Evolutionary conservation across 2,329 filamentous ascomycete species (phyloP), one percentile per base, ranked within the genome.

Genomic region (Mycosphaerella sp.): DNA sequence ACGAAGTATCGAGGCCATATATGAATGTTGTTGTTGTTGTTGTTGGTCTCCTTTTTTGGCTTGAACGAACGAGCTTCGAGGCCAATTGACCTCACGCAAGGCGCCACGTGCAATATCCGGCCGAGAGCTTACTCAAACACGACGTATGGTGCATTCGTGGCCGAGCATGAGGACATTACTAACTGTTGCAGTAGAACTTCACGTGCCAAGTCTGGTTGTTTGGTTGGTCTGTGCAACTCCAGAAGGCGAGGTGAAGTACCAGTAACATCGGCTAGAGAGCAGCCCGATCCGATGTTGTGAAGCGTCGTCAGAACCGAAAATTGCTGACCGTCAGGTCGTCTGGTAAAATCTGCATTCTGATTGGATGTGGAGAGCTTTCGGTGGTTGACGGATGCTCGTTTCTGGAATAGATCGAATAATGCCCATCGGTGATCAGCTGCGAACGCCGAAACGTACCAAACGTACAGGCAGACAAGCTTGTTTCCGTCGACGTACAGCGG

Each of bases 391-490:
- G 44, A 21, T 44, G 18, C n/a, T 34, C 42, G 30, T 14, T 44
- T 46, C 16, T 36, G 37, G 16, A n/a, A n/a, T n/a, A n/a, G n/a
- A n/a, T n/a, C n/a, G n/a, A n/a, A n/a, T n/a, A 17, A 16, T 40
- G 13, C 37, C 37, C 18, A 5, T 16, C 10, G n/a, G 37, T n/a
- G 16, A 16, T 16, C 18, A 5, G 13, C 17, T 17, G 21, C 32
- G 43, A 36, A 18, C 30, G 16, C 43, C 34, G 43, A n/a, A n/a
- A n/a, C n/a, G n/a, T n/a, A n/a, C n/a, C n/a, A 46, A 25, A 28
- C 30, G 14, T 48, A 27, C 18, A 28, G 25, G 44, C 39, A 36
- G 44, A 36, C 35, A 48, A 48, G 35, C 36, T 41, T 41, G 41
- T 40, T 17, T 41, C n/a, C n/a, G n/a, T n/a, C n/a, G n/a, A n/a